Percentiles rank a stretch among this genome's conserved stretches.
Evolutionary conservation across 2,329 filamentous ascomycete genomes (phyloP).

Genomic region (Colletotrichum eleusines): DNA sequence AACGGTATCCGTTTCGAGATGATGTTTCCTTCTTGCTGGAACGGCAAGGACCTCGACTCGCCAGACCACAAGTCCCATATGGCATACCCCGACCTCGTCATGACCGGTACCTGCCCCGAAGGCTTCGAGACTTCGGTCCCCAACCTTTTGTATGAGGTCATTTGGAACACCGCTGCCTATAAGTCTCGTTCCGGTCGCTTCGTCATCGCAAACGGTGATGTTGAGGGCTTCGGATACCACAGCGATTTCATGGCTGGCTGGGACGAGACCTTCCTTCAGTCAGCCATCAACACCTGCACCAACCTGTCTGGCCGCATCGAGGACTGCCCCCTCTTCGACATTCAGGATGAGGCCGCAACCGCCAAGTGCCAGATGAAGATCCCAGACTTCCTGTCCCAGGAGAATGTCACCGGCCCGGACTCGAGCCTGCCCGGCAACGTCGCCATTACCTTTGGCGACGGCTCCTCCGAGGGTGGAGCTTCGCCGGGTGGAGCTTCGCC

Average conservation of each 20-base stretch:
- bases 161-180: conserved; percentile 81
- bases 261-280: conserved; percentile 75
- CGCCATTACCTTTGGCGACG: conserved; percentile 53
- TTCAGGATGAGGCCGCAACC: conserved; percentile 71
- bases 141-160: conserved; percentile 86
- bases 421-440: conserved; percentile 75
- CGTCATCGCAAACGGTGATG: conserved; percentile 82
- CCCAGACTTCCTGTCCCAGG: conserved; percentile 65
- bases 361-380: conserved; percentile 73
- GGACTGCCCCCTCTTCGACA: conserved; percentile 81
- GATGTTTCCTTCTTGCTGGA: conserved; percentile 93
- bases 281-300: conserved; percentile 81
- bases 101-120: conserved; percentile 80
- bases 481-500: no score
- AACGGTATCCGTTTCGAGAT: conserved; percentile 86
- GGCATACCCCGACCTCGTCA: conserved; percentile 82
- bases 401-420: conserved; percentile 70
- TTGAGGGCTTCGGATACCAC: conserved; percentile 80
- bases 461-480: conserved; percentile 42
- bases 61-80: conserved; percentile 74
- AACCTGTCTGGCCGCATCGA: conserved; percentile 74
- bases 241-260: conserved; percentile 87
- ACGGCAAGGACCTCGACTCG: conserved; percentile 72
- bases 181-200: conserved; percentile 74
- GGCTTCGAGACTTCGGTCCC: conserved; percentile 76